phyloP scores from a whole-genome alignment of 306 rosid species.

The Vicia sativa region DNA sequence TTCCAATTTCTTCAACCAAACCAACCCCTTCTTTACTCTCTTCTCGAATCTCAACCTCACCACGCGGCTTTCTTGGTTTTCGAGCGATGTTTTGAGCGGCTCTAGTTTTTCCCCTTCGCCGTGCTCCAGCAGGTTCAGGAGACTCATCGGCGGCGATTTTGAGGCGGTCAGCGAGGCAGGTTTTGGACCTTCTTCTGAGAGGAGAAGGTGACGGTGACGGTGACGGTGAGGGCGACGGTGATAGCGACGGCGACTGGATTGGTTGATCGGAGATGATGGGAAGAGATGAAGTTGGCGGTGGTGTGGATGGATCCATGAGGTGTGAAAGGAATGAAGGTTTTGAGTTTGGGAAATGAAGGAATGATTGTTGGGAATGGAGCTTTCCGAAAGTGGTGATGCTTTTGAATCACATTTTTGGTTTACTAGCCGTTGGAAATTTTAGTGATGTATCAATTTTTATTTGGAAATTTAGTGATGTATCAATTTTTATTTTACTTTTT shows the following conservation, averaged over 20 bases:
- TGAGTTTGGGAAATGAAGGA: neutral
- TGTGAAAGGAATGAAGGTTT: neutral
- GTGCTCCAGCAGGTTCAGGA: slow-evolving; percentile 42
- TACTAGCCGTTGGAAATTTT: slow-evolving; percentile 10
- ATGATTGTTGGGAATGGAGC: neutral
- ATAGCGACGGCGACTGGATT: slow-evolving; percentile 31
- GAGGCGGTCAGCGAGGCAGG: slow-evolving; percentile 59
- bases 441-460: neutral
- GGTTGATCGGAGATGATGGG: slow-evolving; percentile 28
- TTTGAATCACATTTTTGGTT: slow-evolving; percentile 1
- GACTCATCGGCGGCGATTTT: slow-evolving; percentile 56
- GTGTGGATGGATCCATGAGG: slow-evolving; percentile 57
- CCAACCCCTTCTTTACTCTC: slow-evolving; percentile 59
- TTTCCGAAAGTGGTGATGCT: neutral
- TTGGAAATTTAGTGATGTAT: too few species aligned
- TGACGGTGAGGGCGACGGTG: slow-evolving; percentile 43
- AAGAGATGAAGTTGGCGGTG: slow-evolving; percentile 39
- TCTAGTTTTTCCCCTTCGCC: slow-evolving; percentile 56
- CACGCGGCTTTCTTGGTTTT: slow-evolving; percentile 53
- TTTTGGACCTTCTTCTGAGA: slow-evolving; percentile 50
- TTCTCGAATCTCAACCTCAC: slow-evolving; percentile 65
- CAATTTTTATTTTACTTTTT: too few species aligned
- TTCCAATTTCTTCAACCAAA: slow-evolving; percentile 57
- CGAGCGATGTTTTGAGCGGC: slow-evolving; percentile 47
- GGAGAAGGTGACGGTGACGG: slow-evolving; percentile 66